Base-by-base conservation (phyloP, 108 stramenopile genomes). In the Schizochytrium sp. region DNA sequence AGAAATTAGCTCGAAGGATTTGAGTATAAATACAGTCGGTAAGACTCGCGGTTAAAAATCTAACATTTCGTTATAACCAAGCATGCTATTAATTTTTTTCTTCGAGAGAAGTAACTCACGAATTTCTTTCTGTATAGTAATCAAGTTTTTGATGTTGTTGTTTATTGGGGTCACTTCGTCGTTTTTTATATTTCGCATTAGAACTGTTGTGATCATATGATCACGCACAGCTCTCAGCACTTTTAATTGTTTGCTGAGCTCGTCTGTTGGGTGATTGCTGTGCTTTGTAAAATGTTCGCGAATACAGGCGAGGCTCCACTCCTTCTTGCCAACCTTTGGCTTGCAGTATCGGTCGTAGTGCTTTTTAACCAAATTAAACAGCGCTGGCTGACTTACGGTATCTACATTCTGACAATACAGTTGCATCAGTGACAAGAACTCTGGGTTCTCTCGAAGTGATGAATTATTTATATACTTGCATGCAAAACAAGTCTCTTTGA, bases 41-140 rank as follows among this genome's bases (percentile, higher is more conserved):
- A n/a, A n/a, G n/a, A n/a, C n/a, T n/a, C n/a, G n/a, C n/a, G n/a
- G n/a, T 59, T 59, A 59, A 17, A 59, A 59, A 59, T 59, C 58
- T 12, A 59, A 17, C 15, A 59, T 17, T 59, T 59, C 58, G 58
- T 17, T 59, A 17, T 59, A 59, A 59, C 58, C 58, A 17, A 59
- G 58, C 58, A 59, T 15, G 12, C 15, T 59, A 12, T 12, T 12
- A 12, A 59, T 12, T 17, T 59, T 59, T 59, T 59, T 59, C 58
- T 59, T 59, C 15, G 17, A 59, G 58, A 17, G 17, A 12, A 59
- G 58, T 15, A 59, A 17, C 58, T 59, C 58, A 17, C 58, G 58
- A 17, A 59, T 59, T 59, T 59, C 58, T 17, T 59, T 59, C 58
- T 59, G 58, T 59, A 59, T 59, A 17, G 58, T 59, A 17, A 59